phyloP scores from a whole-genome alignment of 2,329 filamentous ascomycete genomes.

The Penicillium sp. region DNA sequence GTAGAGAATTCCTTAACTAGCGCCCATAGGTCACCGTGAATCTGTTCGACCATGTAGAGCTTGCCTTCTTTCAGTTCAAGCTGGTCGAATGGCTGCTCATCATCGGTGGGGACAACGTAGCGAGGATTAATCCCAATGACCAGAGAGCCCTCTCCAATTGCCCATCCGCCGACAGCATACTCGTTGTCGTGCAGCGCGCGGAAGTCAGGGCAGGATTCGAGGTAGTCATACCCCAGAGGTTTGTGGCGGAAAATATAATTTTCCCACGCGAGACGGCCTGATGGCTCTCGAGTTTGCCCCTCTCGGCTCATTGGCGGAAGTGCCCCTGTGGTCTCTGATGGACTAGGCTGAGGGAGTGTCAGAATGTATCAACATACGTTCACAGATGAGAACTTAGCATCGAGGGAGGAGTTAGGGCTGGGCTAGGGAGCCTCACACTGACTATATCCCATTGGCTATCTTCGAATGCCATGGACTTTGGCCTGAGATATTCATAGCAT shows the following conservation, averaged over 20 bases:
- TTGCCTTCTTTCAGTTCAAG: conserved; percentile 39
- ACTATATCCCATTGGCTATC: too few relatives aligned
- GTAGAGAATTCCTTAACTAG: conserved; percentile 38
- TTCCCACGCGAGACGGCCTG: neutral
- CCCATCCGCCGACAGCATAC: conserved; percentile 29
- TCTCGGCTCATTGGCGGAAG: too few relatives aligned
- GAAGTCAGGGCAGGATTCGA: conserved; percentile 37
- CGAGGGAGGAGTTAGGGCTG: too few relatives aligned
- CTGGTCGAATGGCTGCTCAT: conserved; percentile 32
- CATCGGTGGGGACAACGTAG: conserved; percentile 31
- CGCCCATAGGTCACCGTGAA: conserved; percentile 46
- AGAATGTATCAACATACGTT: too few relatives aligned
- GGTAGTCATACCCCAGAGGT: conserved; percentile 27
- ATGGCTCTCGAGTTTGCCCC: too few relatives aligned
- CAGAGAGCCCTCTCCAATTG: conserved; percentile 40
- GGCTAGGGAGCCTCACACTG: too few relatives aligned
- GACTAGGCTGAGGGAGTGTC: too few relatives aligned
- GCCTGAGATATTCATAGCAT: too few relatives aligned
- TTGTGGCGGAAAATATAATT: conserved; percentile 12
- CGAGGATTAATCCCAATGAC: conserved; percentile 37
- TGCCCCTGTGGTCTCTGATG: too few relatives aligned
- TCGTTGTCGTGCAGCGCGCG: conserved; percentile 24
- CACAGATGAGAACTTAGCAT: too few relatives aligned
- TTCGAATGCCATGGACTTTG: too few relatives aligned
- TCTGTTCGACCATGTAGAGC: conserved; percentile 38